A percentile compares a stretch with the other conserved stretches of the same genome.
phyloP scores from a whole-genome alignment of 2,329 filamentous ascomycete genomes.

The Diaporthe velutina region DNA sequence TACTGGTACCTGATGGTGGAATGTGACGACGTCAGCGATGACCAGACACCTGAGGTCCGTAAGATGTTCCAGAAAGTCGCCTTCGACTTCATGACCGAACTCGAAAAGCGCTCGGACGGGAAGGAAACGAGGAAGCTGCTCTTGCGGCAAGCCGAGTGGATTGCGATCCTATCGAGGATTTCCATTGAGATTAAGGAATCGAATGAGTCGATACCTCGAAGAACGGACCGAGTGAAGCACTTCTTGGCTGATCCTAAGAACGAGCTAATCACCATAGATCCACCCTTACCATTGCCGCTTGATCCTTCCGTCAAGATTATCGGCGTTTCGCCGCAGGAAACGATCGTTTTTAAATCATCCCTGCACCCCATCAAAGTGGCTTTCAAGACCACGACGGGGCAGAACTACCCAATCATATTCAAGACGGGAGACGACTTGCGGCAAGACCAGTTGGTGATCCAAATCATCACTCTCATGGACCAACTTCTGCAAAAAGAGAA shows the following conservation, averaged over 20 bases:
- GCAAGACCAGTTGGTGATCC: constrained; percentile 97
- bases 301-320: constrained; percentile 86
- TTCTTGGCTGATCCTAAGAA: constrained; percentile 91
- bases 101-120: constrained; percentile 79
- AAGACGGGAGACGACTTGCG: constrained; percentile 97
- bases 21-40: constrained; percentile 85
- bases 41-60: constrained; percentile 80
- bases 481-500: constrained; percentile 96
- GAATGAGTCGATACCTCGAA: constrained; percentile 81
- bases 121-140: constrained; percentile 81
- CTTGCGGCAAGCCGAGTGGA: constrained; percentile 88
- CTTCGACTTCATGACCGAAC: constrained; percentile 93
- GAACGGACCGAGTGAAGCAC: constrained; percentile 87
- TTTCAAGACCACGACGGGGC: constrained; percentile 84
- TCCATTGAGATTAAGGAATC: constrained; percentile 89
- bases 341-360: constrained; percentile 95
- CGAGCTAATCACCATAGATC: constrained; percentile 85
- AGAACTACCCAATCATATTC: constrained; percentile 93
- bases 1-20: constrained; percentile 99
- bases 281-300: constrained; percentile 87
- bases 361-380: constrained; percentile 91
- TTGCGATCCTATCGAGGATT: constrained; percentile 88
- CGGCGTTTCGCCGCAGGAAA: constrained; percentile 85
- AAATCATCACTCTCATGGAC: constrained; percentile 98
- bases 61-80: constrained; percentile 93